A percentile compares a stretch with the other conserved stretches of the same genome.
Evolutionary conservation across 129 eudicot species (phyloP).

Genomic region (Chrysanthemum makinoi): DNA sequence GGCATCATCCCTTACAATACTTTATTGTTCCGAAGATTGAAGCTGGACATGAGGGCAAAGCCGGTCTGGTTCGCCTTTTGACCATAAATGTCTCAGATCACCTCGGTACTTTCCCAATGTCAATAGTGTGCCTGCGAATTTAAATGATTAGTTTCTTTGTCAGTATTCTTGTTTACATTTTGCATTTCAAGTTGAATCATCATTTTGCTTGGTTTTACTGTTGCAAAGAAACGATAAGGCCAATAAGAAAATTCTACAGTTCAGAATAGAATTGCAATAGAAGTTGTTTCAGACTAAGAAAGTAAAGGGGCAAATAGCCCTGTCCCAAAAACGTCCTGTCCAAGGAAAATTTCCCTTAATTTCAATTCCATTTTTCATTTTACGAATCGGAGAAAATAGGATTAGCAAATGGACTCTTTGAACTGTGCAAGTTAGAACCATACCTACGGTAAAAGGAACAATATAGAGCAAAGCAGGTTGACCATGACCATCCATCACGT

Average conservation of each 20-base stretch:
- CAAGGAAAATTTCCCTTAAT: too few relatives aligned
- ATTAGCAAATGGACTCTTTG: too few relatives aligned
- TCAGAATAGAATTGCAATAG: too few relatives aligned
- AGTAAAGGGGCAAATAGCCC: too few relatives aligned
- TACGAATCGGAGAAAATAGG: too few relatives aligned
- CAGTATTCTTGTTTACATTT: not conserved
- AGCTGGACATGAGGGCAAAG: conserved; percentile 89
- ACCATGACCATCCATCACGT: conserved; percentile 99
- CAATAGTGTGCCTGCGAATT: conserved; percentile 68
- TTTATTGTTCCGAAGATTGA: conserved; percentile 42
- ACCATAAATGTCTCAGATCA: conserved; percentile 78
- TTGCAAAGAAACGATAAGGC: not conserved
- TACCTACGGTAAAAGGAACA: conserved; percentile 91
- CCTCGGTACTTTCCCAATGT: conserved; percentile 69
- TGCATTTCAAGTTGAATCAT: not conserved
- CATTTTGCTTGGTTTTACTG: not conserved
- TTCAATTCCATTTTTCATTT: too few relatives aligned
- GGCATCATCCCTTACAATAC: conserved; percentile 13
- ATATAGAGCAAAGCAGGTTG: conserved; percentile 99
- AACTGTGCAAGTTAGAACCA: not conserved
- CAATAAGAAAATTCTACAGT: too few relatives aligned
- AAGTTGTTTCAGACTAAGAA: too few relatives aligned
- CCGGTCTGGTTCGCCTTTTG: conserved; percentile 77
- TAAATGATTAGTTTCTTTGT: conserved; percentile 13
- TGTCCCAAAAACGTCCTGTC: too few relatives aligned